A percentile compares a stretch with the other conserved stretches of the same genome.
Evolutionary conservation across 768 basidiomycete species (phyloP).

Genomic region (Calocybe gangraenosa): DNA sequence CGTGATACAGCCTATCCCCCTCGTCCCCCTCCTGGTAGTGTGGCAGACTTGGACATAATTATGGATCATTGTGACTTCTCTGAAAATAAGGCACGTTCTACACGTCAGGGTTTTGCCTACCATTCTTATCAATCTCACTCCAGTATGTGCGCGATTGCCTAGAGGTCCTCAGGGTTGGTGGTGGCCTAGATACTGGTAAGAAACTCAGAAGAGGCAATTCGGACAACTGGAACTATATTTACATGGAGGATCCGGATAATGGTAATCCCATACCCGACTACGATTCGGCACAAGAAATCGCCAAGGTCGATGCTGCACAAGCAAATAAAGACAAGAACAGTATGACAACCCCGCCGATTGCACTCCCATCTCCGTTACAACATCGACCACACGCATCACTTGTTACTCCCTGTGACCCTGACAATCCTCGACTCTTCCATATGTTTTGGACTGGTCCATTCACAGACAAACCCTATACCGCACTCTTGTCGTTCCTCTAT

Average conservation of each 20-base stretch:
- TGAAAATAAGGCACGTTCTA: slow-evolving; percentile 55
- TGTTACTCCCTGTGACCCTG: slow-evolving; percentile 69
- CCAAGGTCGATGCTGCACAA: slow-evolving; percentile 40
- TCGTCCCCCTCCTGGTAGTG: slow-evolving; percentile 77
- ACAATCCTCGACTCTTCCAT: slow-evolving; percentile 88
- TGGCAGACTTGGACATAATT: slow-evolving; percentile 84
- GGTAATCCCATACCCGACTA: slow-evolving; percentile 17
- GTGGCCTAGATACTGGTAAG: slow-evolving; percentile 79
- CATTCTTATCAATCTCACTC: slow-evolving; percentile 8
- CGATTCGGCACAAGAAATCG: slow-evolving; percentile 5
- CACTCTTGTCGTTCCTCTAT: slow-evolving; percentile 90
- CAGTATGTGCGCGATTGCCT: slow-evolving; percentile 98
- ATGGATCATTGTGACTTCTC: slow-evolving; percentile 94
- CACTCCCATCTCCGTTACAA: slow-evolving; percentile 44
- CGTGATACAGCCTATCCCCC: slow-evolving; percentile 79
- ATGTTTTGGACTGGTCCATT: slow-evolving; percentile 99
- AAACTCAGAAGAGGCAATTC: slow-evolving; percentile 70
- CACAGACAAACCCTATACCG: slow-evolving; percentile 97
- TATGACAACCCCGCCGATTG: slow-evolving; percentile 52
- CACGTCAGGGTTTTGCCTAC: not conserved
- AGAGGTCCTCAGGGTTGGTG: slow-evolving; percentile 89
- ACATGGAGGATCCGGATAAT: slow-evolving; percentile 52
- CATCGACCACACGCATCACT: slow-evolving; percentile 58
- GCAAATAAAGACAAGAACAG: slow-evolving; percentile 55
- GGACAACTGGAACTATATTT: slow-evolving; percentile 88